These are phyloP conservation scores for Daldinia concentrica DNA, from an alignment of 495 filamentous ascomycete species.

Conservation along the genomic window DNA sequence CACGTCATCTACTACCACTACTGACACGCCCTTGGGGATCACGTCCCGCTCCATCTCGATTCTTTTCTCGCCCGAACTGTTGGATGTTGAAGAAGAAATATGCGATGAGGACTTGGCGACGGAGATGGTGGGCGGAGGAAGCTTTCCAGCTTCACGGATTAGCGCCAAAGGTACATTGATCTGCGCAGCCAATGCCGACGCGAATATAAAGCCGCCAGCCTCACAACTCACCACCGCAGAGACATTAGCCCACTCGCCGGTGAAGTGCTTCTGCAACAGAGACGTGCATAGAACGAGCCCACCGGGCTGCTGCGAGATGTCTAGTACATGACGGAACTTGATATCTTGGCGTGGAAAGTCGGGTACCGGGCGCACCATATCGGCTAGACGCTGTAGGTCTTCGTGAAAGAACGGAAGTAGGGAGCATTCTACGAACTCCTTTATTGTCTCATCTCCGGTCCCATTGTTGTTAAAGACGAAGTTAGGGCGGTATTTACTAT, in stretches of 20 bases:
- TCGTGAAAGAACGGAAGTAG: conserved; percentile 63
- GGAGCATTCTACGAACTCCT: conserved; percentile 55
- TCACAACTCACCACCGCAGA: conserved; percentile 63
- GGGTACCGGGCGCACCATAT: conserved; percentile 61
- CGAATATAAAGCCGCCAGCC: conserved; percentile 67
- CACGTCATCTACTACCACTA: conserved; percentile 72
- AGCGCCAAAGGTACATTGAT: conserved; percentile 60
- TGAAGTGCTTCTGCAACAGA: conserved; percentile 60
- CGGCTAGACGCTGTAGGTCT: conserved; percentile 59
- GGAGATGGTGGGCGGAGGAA: conserved; percentile 66
- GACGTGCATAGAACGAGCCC: conserved; percentile 65
- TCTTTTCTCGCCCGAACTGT: conserved; percentile 47
- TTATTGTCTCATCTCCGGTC: conserved; percentile 50
- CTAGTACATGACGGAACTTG: conserved; percentile 68
- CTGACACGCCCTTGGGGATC: conserved; percentile 55
- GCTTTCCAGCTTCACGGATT: conserved; percentile 68
- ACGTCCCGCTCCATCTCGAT: conserved; percentile 64
- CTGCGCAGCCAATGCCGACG: conserved; percentile 59
- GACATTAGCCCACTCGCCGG: conserved; percentile 60
- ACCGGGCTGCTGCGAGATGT: conserved; percentile 63
- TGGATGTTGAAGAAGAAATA: conserved; percentile 61
- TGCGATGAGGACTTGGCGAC: conserved; percentile 61
- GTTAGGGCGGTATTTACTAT: conserved; percentile 54
- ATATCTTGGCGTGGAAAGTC: conserved; percentile 63
- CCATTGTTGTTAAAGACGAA: conserved; percentile 63